These are phyloP conservation scores for Purpureocillium lavendulum DNA, from an alignment of 2,329 filamentous ascomycete genomes.

Conservation along the genomic window DNA sequence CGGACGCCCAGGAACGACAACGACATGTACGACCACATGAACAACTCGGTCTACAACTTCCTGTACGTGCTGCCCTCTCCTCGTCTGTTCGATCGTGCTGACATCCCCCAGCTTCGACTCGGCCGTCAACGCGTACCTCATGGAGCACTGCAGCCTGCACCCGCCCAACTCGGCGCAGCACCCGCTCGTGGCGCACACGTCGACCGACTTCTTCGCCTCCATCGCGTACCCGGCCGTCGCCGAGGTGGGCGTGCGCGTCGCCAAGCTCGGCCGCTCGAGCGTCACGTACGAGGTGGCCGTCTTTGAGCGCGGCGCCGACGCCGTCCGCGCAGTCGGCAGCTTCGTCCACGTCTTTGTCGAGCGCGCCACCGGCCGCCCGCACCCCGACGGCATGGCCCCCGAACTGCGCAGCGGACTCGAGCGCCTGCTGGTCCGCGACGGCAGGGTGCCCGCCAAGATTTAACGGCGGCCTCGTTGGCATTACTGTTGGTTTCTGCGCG, in stretches of 20 bases:
- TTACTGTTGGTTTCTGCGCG: too few species aligned
- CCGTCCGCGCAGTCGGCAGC: slow-evolving; percentile 75
- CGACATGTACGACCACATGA: slow-evolving; percentile 92
- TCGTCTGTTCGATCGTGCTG: not conserved
- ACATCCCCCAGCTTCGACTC: slow-evolving; percentile 61
- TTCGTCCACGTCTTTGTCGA: slow-evolving; percentile 89
- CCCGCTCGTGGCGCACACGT: slow-evolving; percentile 76
- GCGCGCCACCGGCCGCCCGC: slow-evolving; percentile 60
- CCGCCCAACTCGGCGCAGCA: slow-evolving; percentile 65
- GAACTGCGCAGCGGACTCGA: slow-evolving; percentile 51
- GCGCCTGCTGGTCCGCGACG: slow-evolving; percentile 23
- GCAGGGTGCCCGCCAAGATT: not conserved
- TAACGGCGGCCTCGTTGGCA: not conserved
- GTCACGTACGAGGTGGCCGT: slow-evolving; percentile 86
- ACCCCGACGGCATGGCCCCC: slow-evolving; percentile 52
- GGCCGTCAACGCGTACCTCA: slow-evolving; percentile 81
- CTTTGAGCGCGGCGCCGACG: slow-evolving; percentile 65
- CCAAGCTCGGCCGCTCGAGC: slow-evolving; percentile 76
- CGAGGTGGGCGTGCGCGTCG: slow-evolving; percentile 74
- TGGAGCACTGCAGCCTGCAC: slow-evolving; percentile 65
- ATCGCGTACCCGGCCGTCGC: slow-evolving; percentile 75
- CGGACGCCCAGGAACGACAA: slow-evolving; percentile 79
- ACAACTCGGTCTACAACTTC: slow-evolving; percentile 81
- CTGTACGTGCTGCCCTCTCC: slow-evolving; percentile 37
- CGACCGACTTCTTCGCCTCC: slow-evolving; percentile 77